Evolutionary conservation across 176 grass and related monocot species (phyloP).

Genomic region (Echinochloa phyllopogon): DNA sequence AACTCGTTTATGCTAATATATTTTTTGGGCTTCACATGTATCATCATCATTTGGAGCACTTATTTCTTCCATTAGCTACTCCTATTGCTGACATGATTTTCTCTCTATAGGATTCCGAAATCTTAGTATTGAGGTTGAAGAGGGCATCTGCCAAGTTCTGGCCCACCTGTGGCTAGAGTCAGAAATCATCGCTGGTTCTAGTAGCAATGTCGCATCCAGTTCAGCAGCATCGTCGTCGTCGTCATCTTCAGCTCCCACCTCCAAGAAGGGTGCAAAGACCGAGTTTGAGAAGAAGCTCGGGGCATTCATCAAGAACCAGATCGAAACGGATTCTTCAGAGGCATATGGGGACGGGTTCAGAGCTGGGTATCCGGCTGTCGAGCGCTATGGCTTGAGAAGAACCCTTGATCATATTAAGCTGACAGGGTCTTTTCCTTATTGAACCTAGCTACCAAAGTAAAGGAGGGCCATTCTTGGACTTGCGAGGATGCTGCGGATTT

Average conservation of each 20-base stretch:
- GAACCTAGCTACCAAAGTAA: conserved; percentile 15
- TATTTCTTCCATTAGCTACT: not conserved
- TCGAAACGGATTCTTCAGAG: conserved; percentile 63
- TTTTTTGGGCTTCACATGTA: conserved; percentile 1
- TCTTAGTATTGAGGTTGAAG: conserved; percentile 78
- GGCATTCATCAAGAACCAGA: conserved; percentile 83
- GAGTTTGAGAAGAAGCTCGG: conserved; percentile 77
- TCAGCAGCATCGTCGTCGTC: conserved; percentile 48
- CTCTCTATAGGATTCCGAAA: conserved; percentile 57
- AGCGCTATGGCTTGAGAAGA: conserved; percentile 58
- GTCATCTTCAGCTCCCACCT: conserved; percentile 48
- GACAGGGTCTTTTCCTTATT: conserved; percentile 69
- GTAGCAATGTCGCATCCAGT: conserved; percentile 37
- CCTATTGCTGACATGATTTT: not conserved
- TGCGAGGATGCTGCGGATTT: conserved; percentile 25
- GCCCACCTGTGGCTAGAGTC: conserved; percentile 87
- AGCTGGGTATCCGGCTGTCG: conserved; percentile 46
- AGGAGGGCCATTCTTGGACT: not conserved
- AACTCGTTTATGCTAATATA: conserved; percentile 16
- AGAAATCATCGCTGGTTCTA: conserved; percentile 61
- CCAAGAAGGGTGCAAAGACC: conserved; percentile 67
- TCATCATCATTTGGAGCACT: not conserved
- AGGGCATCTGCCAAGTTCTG: conserved; percentile 92
- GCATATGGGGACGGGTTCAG: conserved; percentile 75
- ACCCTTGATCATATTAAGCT: conserved; percentile 79